Evolutionary conservation across 2,329 filamentous ascomycete species (phyloP).

Genomic region (Malbranchea cinnamomea): DNA sequence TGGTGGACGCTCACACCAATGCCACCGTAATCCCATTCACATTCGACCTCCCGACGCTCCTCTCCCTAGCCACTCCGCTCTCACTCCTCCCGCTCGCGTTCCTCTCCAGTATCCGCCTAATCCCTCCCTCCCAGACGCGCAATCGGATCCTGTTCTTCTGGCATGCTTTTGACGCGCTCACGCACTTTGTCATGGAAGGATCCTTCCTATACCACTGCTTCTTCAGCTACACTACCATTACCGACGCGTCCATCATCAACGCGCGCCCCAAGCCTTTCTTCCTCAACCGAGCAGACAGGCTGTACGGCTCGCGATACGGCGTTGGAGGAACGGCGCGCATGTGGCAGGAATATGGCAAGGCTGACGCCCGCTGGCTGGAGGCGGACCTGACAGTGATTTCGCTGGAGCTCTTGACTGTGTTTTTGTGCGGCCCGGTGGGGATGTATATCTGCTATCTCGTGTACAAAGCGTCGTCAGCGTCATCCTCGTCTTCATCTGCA

Average conservation of each 20-base stretch:
- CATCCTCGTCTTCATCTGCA: slow-evolving; percentile 1
- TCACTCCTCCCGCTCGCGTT: slow-evolving; percentile 40
- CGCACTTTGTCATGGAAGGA: slow-evolving; percentile 83
- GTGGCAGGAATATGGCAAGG: slow-evolving; percentile 54
- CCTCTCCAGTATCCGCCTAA: slow-evolving; percentile 31
- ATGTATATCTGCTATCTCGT: slow-evolving; percentile 42
- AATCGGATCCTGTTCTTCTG: slow-evolving; percentile 77
- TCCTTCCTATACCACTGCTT: slow-evolving; percentile 91
- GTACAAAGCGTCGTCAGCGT: slow-evolving; percentile 14
- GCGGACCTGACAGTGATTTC: slow-evolving; percentile 44
- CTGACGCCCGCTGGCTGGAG: slow-evolving; percentile 45
- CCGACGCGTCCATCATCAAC: slow-evolving; percentile 15
- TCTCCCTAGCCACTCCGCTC: slow-evolving; percentile 40
- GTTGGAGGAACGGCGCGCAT: slow-evolving; percentile 37
- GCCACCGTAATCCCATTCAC: slow-evolving; percentile 8
- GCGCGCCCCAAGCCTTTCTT: slow-evolving; percentile 29
- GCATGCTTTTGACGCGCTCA: slow-evolving; percentile 86
- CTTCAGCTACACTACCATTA: slow-evolving; percentile 45
- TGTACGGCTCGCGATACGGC: slow-evolving; percentile 47
- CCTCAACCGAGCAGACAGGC: slow-evolving; percentile 36
- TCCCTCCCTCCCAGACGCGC: slow-evolving; percentile 39
- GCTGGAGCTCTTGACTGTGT: slow-evolving; percentile 46
- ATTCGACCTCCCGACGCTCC: slow-evolving; percentile 25
- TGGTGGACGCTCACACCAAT: slow-evolving; percentile 1
- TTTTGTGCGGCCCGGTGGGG: slow-evolving; percentile 43